phyloP scores from a whole-genome alignment of 352 stramenopile genomes.

The Saprolegnia diclina region DNA sequence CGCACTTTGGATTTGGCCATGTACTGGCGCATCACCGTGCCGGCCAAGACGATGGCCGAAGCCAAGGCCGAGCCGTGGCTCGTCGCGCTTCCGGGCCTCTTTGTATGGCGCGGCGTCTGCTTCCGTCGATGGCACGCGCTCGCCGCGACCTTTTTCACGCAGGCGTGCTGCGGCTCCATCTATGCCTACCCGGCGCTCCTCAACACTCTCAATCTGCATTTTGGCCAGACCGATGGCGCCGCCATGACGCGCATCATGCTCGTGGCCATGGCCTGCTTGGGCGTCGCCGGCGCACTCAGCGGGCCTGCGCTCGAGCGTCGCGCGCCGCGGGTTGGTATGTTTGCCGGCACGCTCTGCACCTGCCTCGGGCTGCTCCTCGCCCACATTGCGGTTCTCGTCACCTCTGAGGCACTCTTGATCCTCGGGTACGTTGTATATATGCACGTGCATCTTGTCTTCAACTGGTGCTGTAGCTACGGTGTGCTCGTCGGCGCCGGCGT shows the following conservation, averaged over 20 bases:
- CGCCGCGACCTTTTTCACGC: background rate
- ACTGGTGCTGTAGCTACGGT: slow-evolving; percentile 23
- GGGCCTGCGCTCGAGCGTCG: slow-evolving; percentile 23
- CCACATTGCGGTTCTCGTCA: background rate
- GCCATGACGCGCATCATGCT: slow-evolving; percentile 12
- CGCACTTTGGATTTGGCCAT: too few species aligned
- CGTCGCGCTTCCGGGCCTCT: background rate
- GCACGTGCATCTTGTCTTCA: background rate
- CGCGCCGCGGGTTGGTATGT: slow-evolving; percentile 10
- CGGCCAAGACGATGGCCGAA: slow-evolving; percentile 13
- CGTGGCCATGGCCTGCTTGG: slow-evolving; percentile 12
- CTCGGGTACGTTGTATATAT: slow-evolving; percentile 20
- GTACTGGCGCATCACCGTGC: background rate
- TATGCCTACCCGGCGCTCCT: slow-evolving; percentile 20
- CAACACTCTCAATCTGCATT: slow-evolving; percentile 15
- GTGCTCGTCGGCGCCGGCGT: slow-evolving; percentile 24
- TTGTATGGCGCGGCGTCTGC: background rate
- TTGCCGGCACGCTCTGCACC: slow-evolving; percentile 4
- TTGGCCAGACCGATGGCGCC: background rate
- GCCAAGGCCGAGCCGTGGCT: background rate
- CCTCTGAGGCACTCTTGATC: background rate
- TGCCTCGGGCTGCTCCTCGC: slow-evolving; percentile 10
- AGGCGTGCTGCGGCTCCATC: slow-evolving; percentile 23
- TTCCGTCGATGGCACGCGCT: slow-evolving; percentile 17
- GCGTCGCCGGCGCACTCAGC: slow-evolving; percentile 17